These are phyloP conservation scores for Mycena galericulata DNA, from an alignment of 768 basidiomycete species.

Conservation along the genomic window DNA sequence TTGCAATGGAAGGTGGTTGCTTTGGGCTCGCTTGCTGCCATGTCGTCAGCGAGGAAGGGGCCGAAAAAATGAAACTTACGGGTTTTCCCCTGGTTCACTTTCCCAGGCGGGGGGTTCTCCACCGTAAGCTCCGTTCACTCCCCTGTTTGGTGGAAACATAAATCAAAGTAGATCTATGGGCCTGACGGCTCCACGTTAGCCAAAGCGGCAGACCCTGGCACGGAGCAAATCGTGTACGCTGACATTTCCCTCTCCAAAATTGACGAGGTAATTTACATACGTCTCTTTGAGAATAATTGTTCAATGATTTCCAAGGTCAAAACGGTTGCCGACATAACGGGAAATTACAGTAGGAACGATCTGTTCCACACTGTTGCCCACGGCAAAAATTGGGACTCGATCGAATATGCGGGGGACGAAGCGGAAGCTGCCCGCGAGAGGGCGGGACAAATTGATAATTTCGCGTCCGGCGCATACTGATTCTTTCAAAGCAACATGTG, in stretches of 20 bases:
- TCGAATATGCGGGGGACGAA: constrained; percentile 32
- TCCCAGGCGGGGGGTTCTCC: constrained; percentile 44
- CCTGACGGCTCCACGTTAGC: constrained; percentile 44
- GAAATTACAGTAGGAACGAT: constrained; percentile 44
- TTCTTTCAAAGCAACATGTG: too few species aligned
- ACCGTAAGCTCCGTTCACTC: constrained; percentile 23
- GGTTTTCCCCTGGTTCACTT: constrained; percentile 46
- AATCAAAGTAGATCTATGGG: constrained; percentile 42
- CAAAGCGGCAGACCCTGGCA: constrained; percentile 39
- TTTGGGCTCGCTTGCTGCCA: constrained; percentile 45
- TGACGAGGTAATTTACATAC: too few species aligned
- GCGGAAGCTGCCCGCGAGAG: constrained; percentile 22
- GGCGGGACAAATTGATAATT: constrained; percentile 26
- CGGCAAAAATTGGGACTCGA: constrained; percentile 43
- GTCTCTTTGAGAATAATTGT: too few species aligned
- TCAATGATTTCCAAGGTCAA: too few species aligned
- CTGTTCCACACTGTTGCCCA: constrained; percentile 43
- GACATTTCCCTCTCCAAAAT: constrained; percentile 46
- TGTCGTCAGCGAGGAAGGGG: constrained; percentile 43
- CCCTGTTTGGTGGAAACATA: not conserved
- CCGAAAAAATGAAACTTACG: constrained; percentile 44
- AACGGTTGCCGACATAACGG: constrained; percentile 41
- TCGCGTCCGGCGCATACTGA: constrained; percentile 28
- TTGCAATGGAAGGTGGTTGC: constrained; percentile 47
- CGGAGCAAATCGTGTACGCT: constrained; percentile 44